Conservation (phyloP, 768 basidiomycete genomes). For the Lentinula raphanica region DNA sequence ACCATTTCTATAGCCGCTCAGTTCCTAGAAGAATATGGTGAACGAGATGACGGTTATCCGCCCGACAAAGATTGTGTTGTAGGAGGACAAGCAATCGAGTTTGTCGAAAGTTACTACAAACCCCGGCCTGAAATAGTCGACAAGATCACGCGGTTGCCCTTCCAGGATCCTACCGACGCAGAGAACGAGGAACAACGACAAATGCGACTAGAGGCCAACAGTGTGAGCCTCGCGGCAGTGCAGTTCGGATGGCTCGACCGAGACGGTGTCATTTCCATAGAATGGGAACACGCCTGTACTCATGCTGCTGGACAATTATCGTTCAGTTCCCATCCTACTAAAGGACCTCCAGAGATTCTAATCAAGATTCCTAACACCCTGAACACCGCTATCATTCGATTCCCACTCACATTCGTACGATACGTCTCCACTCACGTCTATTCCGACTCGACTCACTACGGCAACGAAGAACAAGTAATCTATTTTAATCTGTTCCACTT, state of each 20-base stretch:
- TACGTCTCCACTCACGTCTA: conserved; percentile 32
- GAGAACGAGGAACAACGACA: conserved; percentile 22
- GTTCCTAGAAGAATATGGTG: conserved; percentile 41
- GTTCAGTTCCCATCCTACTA: neutral
- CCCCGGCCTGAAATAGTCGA: conserved; percentile 32
- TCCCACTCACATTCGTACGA: conserved; percentile 33
- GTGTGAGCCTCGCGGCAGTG: conserved; percentile 30
- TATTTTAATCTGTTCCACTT: conserved; percentile 39
- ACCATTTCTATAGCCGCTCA: conserved; percentile 27
- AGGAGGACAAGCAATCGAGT: conserved; percentile 20
- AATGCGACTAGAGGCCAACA: conserved; percentile 21
- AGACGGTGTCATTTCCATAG: conserved; percentile 51
- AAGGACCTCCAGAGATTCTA: neutral
- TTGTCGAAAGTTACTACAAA: conserved; percentile 25
- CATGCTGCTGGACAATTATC: neutral
- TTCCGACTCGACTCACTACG: conserved; percentile 1
- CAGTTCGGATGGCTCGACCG: conserved; percentile 64
- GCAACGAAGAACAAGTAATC: conserved; percentile 26
- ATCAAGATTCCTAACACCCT: no score
- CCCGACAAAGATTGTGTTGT: conserved; percentile 3
- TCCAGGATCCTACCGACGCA: conserved; percentile 32
- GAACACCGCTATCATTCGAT: neutral
- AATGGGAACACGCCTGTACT: conserved; percentile 40
- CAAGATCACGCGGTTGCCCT: conserved; percentile 32
- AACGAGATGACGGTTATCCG: neutral